Conservation (phyloP, 2,329 filamentous ascomycete genomes). For the Aspergillus fijiensis region DNA sequence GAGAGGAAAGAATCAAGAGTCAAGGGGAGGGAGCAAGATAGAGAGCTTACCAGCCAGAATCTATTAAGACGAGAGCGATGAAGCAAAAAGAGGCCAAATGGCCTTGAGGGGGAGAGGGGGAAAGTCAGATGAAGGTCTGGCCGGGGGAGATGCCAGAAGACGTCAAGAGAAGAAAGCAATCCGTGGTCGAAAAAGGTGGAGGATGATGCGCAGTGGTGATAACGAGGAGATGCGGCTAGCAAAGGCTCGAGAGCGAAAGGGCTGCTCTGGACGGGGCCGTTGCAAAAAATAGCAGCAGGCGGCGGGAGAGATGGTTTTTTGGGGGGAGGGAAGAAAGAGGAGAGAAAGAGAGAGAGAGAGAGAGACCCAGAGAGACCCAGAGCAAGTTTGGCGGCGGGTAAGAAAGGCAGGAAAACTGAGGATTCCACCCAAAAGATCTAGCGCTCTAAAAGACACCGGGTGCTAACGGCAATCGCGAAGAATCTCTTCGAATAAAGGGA, state of each 20-base stretch:
- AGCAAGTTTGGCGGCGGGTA: not conserved
- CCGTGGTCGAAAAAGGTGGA: constrained; percentile 18
- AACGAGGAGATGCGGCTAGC: constrained; percentile 22
- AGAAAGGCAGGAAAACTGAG: not conserved
- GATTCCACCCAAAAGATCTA: constrained; percentile 11
- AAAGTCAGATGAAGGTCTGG: constrained; percentile 24
- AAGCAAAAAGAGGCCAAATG: constrained; percentile 29
- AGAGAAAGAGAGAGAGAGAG: constrained; percentile 15
- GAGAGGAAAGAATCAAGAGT: constrained; percentile 5
- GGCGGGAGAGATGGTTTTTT: not conserved
- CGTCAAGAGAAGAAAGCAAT: constrained; percentile 15
- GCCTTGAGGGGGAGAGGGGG: constrained; percentile 24
- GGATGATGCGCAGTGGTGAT: constrained; percentile 17
- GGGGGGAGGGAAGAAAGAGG: constrained; percentile 7
- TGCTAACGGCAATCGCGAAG: constrained; percentile 5
- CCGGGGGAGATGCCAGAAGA: constrained; percentile 25
- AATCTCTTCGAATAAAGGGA: not conserved
- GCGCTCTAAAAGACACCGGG: constrained; percentile 1
- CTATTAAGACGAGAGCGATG: constrained; percentile 26
- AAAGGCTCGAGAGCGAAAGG: constrained; percentile 12
- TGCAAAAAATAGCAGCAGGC: constrained; percentile 10
- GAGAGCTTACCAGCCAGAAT: constrained; percentile 31
- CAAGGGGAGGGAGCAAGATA: constrained; percentile 10
- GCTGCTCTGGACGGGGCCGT: constrained; percentile 10
- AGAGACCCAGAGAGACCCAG: not conserved